Percentiles rank a stretch among this genome's conserved stretches.
These are phyloP conservation scores for Yamadazyma olivae DNA, from an alignment of 805 yeast species.

Conservation along the genomic window DNA sequence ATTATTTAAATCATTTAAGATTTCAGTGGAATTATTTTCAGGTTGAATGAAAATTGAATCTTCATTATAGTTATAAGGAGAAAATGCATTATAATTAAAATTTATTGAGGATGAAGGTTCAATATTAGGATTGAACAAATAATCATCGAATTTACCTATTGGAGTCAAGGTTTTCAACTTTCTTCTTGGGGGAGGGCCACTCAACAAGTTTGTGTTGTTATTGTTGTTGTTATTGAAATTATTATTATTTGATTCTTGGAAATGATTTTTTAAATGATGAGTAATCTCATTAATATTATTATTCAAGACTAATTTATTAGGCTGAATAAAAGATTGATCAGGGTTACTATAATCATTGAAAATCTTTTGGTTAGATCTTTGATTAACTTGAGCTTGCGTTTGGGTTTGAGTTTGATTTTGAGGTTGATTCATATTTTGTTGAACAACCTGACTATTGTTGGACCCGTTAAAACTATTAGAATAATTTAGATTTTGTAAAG, in stretches of 20 bases:
- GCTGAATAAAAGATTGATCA: constrained; percentile 13
- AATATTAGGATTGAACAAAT: constrained; percentile 38
- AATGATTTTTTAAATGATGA: constrained; percentile 2
- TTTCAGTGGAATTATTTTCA: constrained; percentile 8
- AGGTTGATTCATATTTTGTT: too few relatives aligned
- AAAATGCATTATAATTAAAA: constrained; percentile 15
- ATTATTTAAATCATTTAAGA: constrained; percentile 7
- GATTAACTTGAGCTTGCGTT: background rate
- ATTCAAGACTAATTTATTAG: constrained; percentile 7
- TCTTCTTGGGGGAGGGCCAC: constrained; percentile 18
- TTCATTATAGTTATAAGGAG: constrained; percentile 15
- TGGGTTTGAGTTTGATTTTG: background rate
- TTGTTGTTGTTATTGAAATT: background rate
- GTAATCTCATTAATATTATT: constrained; percentile 4
- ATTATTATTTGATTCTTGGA: background rate
- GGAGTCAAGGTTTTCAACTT: constrained; percentile 29
- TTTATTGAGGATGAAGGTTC: constrained; percentile 38
- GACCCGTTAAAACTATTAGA: background rate
- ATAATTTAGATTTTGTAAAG: background rate
- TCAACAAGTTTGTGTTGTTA: background rate
- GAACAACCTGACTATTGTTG: background rate
- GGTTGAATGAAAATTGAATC: constrained; percentile 27
- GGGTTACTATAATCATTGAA: constrained; percentile 15
- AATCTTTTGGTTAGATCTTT: constrained; percentile 8
- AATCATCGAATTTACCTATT: constrained; percentile 33